A percentile compares a stretch with the other conserved stretches of the same genome.
Conservation (phyloP, 163 green algal species). For the Scenedesmus sp. region DNA sequence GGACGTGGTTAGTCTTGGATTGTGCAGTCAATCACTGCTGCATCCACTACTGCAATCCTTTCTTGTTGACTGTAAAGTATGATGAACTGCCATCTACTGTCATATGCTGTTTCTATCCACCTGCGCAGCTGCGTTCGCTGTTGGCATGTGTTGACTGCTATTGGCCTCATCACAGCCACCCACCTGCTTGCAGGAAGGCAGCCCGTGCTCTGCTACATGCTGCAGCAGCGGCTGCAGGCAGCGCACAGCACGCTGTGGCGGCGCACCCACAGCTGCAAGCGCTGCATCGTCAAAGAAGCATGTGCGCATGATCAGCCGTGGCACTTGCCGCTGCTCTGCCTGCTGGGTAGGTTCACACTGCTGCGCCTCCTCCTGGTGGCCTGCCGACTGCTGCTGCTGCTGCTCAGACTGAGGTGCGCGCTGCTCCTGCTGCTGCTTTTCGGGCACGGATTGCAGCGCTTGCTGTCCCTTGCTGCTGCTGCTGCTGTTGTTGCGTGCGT, state of each 20-base stretch:
- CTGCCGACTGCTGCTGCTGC: neutral
- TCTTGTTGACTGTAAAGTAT: too few species aligned
- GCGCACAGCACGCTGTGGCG: neutral
- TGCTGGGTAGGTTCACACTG: neutral
- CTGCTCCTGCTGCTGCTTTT: neutral
- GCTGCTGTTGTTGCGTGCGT: neutral
- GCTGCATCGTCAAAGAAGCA: conserved; percentile 60
- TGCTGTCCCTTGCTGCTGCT: neutral
- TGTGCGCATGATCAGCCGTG: conserved; percentile 60
- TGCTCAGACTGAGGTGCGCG: neutral
- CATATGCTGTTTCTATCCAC: too few species aligned
- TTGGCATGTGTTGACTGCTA: too few species aligned
- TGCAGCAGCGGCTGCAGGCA: neutral
- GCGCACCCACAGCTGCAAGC: neutral
- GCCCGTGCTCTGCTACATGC: neutral
- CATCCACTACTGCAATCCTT: neutral
- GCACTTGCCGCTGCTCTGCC: conserved; percentile 23
- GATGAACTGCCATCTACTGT: too few species aligned
- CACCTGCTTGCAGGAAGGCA: conserved; percentile 18
- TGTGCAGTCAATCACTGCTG: neutral
- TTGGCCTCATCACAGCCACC: neutral
- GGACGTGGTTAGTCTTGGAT: neutral
- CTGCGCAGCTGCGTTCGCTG: too few species aligned
- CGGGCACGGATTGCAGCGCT: neutral
- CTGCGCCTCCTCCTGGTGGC: neutral